Percentiles rank a stretch among this genome's conserved stretches.
phyloP scores from a whole-genome alignment of 2,329 filamentous ascomycete species.

The Sclerotinia glacialis region DNA sequence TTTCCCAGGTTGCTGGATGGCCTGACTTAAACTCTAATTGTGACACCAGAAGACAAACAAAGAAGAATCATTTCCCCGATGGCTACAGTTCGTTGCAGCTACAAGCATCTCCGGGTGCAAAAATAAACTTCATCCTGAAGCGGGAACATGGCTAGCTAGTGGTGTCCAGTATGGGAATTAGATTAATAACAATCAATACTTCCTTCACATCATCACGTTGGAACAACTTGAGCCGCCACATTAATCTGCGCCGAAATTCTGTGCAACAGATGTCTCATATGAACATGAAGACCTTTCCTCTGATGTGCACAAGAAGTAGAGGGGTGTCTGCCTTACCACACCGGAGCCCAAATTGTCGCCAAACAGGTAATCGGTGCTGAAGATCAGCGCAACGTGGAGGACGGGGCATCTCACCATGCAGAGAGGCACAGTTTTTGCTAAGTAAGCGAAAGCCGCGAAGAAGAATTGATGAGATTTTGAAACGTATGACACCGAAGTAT shows the following conservation, averaged over 20 bases:
- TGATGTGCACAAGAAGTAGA: background rate
- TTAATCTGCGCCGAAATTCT: background rate
- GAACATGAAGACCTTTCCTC: background rate
- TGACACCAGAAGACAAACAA: background rate
- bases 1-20: background rate
- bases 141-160: no score
- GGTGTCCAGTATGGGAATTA: no score
- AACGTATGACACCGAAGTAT: background rate
- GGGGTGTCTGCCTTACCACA: constrained; percentile 17
- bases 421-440: constrained; percentile 30
- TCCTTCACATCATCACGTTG: background rate
- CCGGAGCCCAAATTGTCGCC: constrained; percentile 24
- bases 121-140: no score
- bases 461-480: background rate
- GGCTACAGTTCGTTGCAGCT: no score
- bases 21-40: background rate
- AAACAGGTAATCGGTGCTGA: constrained; percentile 27
- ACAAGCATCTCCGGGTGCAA: no score
- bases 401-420: constrained; percentile 26
- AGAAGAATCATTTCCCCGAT: no score
- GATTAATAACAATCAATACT: background rate
- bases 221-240: background rate
- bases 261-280: background rate
- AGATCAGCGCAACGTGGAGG: constrained; percentile 21
- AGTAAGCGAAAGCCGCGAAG: background rate